Evolutionary conservation across 768 basidiomycete genomes (phyloP).

Genomic region (Lenzites betulinus): DNA sequence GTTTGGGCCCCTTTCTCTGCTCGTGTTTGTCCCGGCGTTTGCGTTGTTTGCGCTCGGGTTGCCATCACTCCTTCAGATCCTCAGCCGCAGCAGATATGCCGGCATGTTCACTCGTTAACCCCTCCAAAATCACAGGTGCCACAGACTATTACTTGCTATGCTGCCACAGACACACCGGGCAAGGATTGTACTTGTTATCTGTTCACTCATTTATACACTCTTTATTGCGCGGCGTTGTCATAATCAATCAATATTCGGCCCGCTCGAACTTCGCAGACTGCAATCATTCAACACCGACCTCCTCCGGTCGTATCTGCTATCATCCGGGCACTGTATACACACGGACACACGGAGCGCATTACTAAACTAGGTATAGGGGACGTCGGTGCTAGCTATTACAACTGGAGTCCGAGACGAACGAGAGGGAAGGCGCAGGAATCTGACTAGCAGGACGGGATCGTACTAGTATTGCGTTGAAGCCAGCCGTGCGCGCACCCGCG

Average conservation of each 20-base stretch:
- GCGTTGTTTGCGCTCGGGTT: background rate
- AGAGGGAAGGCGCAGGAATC: slow-evolving; percentile 13
- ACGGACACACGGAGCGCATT: slow-evolving; percentile 4
- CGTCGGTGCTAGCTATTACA: slow-evolving; percentile 7
- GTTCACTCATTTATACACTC: background rate
- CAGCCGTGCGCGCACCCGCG: slow-evolving; percentile 24
- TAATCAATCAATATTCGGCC: background rate
- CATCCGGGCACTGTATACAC: slow-evolving; percentile 4
- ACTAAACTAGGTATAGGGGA: slow-evolving; percentile 13
- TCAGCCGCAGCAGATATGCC: background rate
- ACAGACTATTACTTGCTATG: background rate
- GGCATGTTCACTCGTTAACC: slow-evolving; percentile 1
- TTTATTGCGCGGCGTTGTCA: background rate
- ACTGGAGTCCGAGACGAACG: slow-evolving; percentile 2
- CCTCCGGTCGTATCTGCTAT: background rate
- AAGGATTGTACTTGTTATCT: background rate
- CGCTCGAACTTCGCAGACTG: background rate
- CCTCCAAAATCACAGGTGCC: background rate
- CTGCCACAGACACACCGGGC: background rate
- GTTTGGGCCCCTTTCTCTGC: background rate
- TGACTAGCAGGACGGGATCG: slow-evolving; percentile 20
- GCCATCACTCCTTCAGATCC: background rate
- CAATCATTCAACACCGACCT: background rate
- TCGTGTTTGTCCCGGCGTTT: background rate
- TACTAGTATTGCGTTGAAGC: slow-evolving; percentile 13